Conservation (phyloP, 768 basidiomycete species). For the Tulasnella sp. region DNA sequence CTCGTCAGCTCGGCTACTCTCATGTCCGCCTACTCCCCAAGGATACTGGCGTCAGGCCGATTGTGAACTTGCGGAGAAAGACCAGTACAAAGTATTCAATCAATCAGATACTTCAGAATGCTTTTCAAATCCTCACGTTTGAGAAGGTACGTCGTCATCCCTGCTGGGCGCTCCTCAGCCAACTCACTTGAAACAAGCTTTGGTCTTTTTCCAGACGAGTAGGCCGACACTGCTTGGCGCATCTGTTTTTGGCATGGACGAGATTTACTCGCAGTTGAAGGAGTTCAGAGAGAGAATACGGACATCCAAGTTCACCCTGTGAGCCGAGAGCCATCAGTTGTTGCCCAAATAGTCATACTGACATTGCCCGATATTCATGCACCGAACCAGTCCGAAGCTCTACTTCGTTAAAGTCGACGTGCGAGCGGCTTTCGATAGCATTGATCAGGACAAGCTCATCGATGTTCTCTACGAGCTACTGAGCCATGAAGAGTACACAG, state of each 20-base stretch:
- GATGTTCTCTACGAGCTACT: slow-evolving; percentile 63
- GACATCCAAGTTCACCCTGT: slow-evolving; percentile 37
- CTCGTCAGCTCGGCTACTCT: slow-evolving; percentile 68
- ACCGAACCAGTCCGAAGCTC: slow-evolving; percentile 53
- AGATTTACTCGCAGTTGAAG: slow-evolving; percentile 67
- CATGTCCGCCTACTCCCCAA: slow-evolving; percentile 87
- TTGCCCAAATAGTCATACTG: slow-evolving; percentile 5
- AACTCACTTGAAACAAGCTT: slow-evolving; percentile 2
- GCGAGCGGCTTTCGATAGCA: slow-evolving; percentile 92
- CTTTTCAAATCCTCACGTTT: slow-evolving; percentile 79
- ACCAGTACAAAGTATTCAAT: slow-evolving; percentile 46
- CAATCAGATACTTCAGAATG: slow-evolving; percentile 73
- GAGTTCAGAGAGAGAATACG: slow-evolving; percentile 38
- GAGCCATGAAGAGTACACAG: slow-evolving; percentile 62
- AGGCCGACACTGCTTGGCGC: slow-evolving; percentile 59
- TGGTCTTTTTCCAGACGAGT: slow-evolving; percentile 36
- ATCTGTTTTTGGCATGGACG: slow-evolving; percentile 72
- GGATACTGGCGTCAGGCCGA: slow-evolving; percentile 87
- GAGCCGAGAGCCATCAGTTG: slow-evolving; percentile 10
- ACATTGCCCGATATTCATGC: background rate
- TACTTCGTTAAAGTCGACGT: slow-evolving; percentile 98
- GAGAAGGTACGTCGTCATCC: slow-evolving; percentile 81
- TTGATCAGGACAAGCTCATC: slow-evolving; percentile 77
- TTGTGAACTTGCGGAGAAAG: slow-evolving; percentile 67
- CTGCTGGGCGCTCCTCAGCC: too few species aligned